Base-by-base conservation (phyloP, 2,329 filamentous ascomycete species). In the Pseudomassariella vexata region DNA sequence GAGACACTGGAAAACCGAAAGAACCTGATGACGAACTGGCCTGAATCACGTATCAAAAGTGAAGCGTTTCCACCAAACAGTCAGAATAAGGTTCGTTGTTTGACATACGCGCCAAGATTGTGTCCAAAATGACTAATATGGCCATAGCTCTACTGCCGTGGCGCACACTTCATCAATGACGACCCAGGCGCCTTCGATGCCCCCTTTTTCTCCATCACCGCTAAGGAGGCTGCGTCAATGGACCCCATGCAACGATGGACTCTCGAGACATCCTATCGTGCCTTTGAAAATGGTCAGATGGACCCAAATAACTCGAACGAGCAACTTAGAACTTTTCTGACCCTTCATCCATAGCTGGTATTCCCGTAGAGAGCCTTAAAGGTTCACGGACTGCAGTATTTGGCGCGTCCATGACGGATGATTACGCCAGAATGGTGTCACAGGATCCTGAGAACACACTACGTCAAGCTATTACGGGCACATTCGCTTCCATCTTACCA, bases 391-490 rank as follows among this genome's bases (percentile, higher is more conserved):
- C 40, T 9, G 28, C 34, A 12, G 40, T 42, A 9, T 42, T 29
- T 24, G 19, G 30, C 10, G 35, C 28, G 9, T 38, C 37, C 15
- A 32, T 42, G 20, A 23, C 33, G 11, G 28, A 38, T 11, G 40
- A 42, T 20, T 42, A 36, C 21, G 17, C 26, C 5, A 37, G 26
- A 12, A 27, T 40, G 11, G 8, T 32, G 19, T 24, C 24, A 18
- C 32, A 35, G 20, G 40, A 36, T 15, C 30, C 30, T 6, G 34
- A 36, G 7, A 43, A 39, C 4, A 21, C 39, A 2, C 40, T 45
- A 3, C 40, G 42, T 3, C 56, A 54, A 9, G 41, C 47, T 4
- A 43, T 42, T 1, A 57, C 49, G 2, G 57, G 56, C 3, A 40
- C 37, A 3, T 39, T 32, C 9, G 20, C 36, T 3, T 40, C 39